Evolutionary conservation across 768 basidiomycete species (phyloP), one percentile per base, ranked within the genome.

Genomic region (Phanerochaete sordida): DNA sequence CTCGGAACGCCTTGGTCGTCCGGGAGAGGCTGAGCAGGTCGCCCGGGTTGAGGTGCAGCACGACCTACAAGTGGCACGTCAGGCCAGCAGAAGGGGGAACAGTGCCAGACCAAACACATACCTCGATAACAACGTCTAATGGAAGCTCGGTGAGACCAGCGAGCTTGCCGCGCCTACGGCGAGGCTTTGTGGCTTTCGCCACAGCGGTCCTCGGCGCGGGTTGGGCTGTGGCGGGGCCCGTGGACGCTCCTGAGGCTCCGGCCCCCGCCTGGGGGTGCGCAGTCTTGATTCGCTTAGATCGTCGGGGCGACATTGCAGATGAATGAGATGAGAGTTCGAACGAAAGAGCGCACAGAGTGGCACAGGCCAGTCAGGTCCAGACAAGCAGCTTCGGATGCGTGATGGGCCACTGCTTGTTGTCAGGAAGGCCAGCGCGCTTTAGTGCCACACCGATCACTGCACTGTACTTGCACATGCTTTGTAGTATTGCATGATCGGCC

Each of bases 1-100:
- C 27, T 11, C 76, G 74, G 27, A 75, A 66, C 0, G 26, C 56
- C 50, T 67, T 72, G 48, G 60, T 70, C 16, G 72, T 69, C 26
- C 72, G 69, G 15, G 65, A 57, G 11, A 76, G 67, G n/a, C 60
- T 46, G 39, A 76, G 60, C 16, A 76, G 54, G 60, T 75, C 76
- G 21, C 59, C 37, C 16, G 75, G 76, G 3, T 51, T 56, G 8
- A 76, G 66, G 46, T 68, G 37, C 30, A 30, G 39, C 35, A 26
- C 15, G 21, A 55, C 28, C 53, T 55, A 35, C 7, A 35, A 24
- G n/a, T n/a, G n/a, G n/a, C n/a, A n/a, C n/a, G n/a, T n/a, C n/a
- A n/a, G n/a, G n/a, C n/a, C n/a, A 30, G n/a, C n/a, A n/a, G n/a
- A n/a, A n/a, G n/a, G n/a, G n/a, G n/a, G n/a, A n/a, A n/a, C n/a